Conservation (phyloP, 208 protist genomes). For the Vickermania spadyakhi region DNA sequence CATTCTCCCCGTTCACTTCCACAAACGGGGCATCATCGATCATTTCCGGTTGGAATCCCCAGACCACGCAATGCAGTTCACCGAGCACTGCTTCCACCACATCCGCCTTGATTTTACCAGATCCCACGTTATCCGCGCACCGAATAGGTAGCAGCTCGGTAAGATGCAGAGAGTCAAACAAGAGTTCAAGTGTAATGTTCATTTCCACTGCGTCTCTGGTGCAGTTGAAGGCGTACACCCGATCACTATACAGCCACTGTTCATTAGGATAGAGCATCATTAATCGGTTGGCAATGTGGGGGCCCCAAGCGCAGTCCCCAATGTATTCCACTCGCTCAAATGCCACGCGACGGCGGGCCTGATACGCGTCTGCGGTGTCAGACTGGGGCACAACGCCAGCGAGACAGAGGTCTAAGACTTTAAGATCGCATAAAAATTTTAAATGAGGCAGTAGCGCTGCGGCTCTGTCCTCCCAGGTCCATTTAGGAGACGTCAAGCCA, state of each 20-base stretch:
- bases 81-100: constrained; percentile 69
- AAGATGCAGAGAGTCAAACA: constrained; percentile 68
- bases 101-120: constrained; percentile 76
- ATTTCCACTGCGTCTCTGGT: constrained; percentile 69
- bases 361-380: constrained; percentile 1
- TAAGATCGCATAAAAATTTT: constrained; percentile 20
- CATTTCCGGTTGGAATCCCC: constrained; percentile 46
- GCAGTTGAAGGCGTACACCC: constrained; percentile 38
- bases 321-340: constrained; percentile 84
- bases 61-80: constrained; percentile 49
- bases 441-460: constrained; percentile 27
- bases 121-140: background rate
- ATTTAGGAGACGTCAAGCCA: constrained; percentile 21
- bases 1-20: constrained; percentile 47
- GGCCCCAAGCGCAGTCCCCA: constrained; percentile 71
- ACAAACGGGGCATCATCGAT: constrained; percentile 56
- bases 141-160: constrained; percentile 26
- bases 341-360: constrained; percentile 43
- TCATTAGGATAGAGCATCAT: constrained; percentile 64
- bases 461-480: constrained; percentile 42
- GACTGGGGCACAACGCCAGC: constrained; percentile 7
- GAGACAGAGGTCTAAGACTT: constrained; percentile 50
- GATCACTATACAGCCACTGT: constrained; percentile 71
- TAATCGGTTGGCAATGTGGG: constrained; percentile 49
- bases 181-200: constrained; percentile 72